Evolutionary conservation across 192 early-diverging fungal genomes (phyloP).

Genomic region (Anaeromyces robustus): DNA sequence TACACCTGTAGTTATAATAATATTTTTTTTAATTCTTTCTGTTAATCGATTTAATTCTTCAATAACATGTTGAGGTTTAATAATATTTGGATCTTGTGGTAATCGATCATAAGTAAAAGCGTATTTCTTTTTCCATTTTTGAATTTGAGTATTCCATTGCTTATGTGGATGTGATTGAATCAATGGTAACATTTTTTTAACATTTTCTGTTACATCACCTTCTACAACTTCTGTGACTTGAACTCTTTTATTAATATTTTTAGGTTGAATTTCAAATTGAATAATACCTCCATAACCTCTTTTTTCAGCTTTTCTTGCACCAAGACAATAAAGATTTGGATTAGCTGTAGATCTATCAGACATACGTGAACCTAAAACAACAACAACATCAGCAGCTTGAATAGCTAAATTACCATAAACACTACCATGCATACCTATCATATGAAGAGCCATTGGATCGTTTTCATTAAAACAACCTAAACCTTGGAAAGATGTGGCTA

Average conservation of each 20-base stretch:
- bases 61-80: conserved; percentile 90
- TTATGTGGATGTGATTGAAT: conserved; percentile 44
- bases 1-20: conserved; percentile 90
- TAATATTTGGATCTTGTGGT: conserved; percentile 25
- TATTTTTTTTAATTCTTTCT: conserved; percentile 67
- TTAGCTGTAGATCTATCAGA: conserved; percentile 94
- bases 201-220: conserved; percentile 87
- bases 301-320: conserved; percentile 69
- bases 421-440: conserved; percentile 98
- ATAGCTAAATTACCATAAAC: conserved; percentile 97
- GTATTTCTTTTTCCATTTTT: conserved; percentile 80
- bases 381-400: conserved; percentile 87
- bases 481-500: conserved; percentile 88
- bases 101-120: conserved; percentile 60
- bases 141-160: conserved; percentile 73
- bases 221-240: conserved; percentile 79
- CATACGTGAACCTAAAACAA: conserved; percentile 94
- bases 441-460: conserved; percentile 78
- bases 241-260: conserved; percentile 99
- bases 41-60: conserved; percentile 80
- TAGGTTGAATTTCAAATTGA: conserved; percentile 98
- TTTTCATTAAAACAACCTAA: conserved; percentile 86
- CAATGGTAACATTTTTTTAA: conserved; percentile 60
- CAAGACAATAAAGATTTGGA: conserved; percentile 79
- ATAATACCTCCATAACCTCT: conserved; percentile 86